Percentiles rank a stretch among this genome's conserved stretches.
Conservation (phyloP, 805 yeast genomes). For the Geotrichum ghanense region DNA sequence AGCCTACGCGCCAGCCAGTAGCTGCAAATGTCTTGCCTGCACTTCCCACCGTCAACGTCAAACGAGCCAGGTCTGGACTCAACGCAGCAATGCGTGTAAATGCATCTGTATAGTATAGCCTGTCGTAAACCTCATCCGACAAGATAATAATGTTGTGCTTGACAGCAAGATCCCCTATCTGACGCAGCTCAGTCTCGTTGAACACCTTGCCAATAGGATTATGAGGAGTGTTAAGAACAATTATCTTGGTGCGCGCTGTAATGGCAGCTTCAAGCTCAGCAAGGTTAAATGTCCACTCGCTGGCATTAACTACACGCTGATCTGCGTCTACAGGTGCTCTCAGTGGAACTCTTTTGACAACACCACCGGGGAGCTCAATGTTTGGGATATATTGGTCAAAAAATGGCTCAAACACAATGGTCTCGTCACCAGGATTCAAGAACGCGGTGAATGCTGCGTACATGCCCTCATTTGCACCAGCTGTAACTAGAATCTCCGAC, state of each 20-base stretch:
- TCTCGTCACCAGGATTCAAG: slow-evolving; percentile 83
- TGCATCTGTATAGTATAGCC: slow-evolving; percentile 54
- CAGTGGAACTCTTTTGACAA: slow-evolving; percentile 74
- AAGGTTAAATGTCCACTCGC: slow-evolving; percentile 82
- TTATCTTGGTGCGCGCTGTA: slow-evolving; percentile 65
- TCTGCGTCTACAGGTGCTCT: slow-evolving; percentile 70
- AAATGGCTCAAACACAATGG: slow-evolving; percentile 90
- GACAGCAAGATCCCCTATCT: slow-evolving; percentile 75
- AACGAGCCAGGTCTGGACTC: slow-evolving; percentile 62
- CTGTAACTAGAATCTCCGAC: slow-evolving; percentile 65
- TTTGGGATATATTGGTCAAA: slow-evolving; percentile 95
- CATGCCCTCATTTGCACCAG: slow-evolving; percentile 98
- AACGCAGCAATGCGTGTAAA: slow-evolving; percentile 82
- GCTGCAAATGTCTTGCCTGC: slow-evolving; percentile 98
- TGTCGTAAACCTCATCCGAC: slow-evolving; percentile 93
- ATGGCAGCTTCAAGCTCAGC: slow-evolving; percentile 63
- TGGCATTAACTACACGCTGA: slow-evolving; percentile 53
- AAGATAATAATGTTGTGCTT: slow-evolving; percentile 72
- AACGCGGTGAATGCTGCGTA: slow-evolving; percentile 76
- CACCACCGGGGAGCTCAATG: slow-evolving; percentile 89
- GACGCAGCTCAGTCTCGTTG: slow-evolving; percentile 57
- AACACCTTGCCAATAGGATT: slow-evolving; percentile 93
- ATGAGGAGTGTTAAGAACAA: slow-evolving; percentile 88
- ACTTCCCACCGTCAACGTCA: slow-evolving; percentile 86
- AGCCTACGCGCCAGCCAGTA: slow-evolving; percentile 98